A percentile compares a stretch with the other conserved stretches of the same genome.
Conservation (phyloP, 352 stramenopile species). For the Pythium monospermum region DNA sequence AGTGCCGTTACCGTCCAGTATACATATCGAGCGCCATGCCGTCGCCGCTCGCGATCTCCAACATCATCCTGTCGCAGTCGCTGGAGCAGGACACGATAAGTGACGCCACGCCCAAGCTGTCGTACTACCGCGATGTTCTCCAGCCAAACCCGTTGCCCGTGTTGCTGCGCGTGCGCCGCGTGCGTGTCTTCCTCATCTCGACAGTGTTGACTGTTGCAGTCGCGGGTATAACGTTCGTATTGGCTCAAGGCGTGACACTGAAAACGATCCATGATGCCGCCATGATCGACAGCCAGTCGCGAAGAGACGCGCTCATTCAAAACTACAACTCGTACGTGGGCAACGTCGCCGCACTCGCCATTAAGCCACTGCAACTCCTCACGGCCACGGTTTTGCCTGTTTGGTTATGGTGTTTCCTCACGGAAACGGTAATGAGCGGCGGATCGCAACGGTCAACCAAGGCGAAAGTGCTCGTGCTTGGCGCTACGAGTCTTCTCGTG, state of each 20-base stretch:
- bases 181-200: slow-evolving; percentile 2
- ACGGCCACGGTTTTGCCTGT: slow-evolving; percentile 43
- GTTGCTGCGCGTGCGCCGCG: slow-evolving; percentile 19
- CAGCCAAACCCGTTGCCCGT: slow-evolving; percentile 23
- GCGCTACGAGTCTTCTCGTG: slow-evolving; percentile 35
- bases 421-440: slow-evolving; percentile 43
- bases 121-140: slow-evolving; percentile 20
- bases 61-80: slow-evolving; percentile 53
- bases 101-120: slow-evolving; percentile 17
- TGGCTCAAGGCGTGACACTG: slow-evolving; percentile 9
- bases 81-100: slow-evolving; percentile 6
- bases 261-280: neutral
- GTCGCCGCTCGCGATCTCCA: slow-evolving; percentile 59
- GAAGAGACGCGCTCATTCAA: slow-evolving; percentile 13
- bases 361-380: slow-evolving; percentile 46
- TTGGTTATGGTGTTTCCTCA: slow-evolving; percentile 51
- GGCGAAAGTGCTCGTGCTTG: slow-evolving; percentile 22
- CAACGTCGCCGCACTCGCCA: slow-evolving; percentile 24
- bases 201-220: neutral
- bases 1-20: no score
- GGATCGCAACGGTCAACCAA: slow-evolving; percentile 11
- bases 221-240: slow-evolving; percentile 8
- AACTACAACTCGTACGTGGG: slow-evolving; percentile 37
- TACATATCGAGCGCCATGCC: slow-evolving; percentile 24
- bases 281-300: neutral